Base-by-base conservation (phyloP, 768 basidiomycete species). In the Auricularia sp. region DNA sequence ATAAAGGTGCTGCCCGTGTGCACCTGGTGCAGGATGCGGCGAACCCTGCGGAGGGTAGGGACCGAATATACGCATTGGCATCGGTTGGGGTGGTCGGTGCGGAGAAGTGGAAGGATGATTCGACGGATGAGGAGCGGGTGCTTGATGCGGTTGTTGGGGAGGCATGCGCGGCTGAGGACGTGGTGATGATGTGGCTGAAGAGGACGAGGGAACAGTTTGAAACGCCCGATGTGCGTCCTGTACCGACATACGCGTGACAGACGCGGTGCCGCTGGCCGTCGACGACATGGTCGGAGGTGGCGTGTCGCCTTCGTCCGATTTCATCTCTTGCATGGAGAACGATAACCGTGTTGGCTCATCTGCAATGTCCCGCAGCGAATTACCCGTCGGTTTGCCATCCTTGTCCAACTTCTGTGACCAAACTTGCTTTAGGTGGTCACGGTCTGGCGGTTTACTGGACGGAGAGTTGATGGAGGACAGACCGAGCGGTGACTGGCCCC, bases 211-310 rank as follows among this genome's bases (percentile, higher is more conserved):
- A 34, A 93, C 91, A 74, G 87, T 87, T 71, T 93, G 91, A 76
- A 93, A 93, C 23, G 91, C 90, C 65, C 88, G 84, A 12, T 88
- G 91, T 39, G 92, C 90, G 64, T 93, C 91, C 64, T 87, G 85
- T 44, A 87, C 75, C 3, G 90, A 90, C 84, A 91, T 89, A 47
- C 88, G 84, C 18, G 87, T 86, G 33, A 88, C 82, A 14, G 73
- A 70, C 29, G 83, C 78, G 34, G 81, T 34, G 18, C 75, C 23
- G 83, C 77, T 3, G 81, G 77, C 7, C 77, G 64, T 59, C 39
- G 34, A 23, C 36, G 53, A 21, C 39, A 54, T 64, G n/a, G 58
- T 74, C 29, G 87, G 85, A 14, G 89, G 89, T 2, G 90, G 88
- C 2, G 88, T 90, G 72, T 85, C 87, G 21, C 89, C 91, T 68